phyloP scores from a whole-genome alignment of 2,329 filamentous ascomycete species.

The Alternaria alternata region DNA sequence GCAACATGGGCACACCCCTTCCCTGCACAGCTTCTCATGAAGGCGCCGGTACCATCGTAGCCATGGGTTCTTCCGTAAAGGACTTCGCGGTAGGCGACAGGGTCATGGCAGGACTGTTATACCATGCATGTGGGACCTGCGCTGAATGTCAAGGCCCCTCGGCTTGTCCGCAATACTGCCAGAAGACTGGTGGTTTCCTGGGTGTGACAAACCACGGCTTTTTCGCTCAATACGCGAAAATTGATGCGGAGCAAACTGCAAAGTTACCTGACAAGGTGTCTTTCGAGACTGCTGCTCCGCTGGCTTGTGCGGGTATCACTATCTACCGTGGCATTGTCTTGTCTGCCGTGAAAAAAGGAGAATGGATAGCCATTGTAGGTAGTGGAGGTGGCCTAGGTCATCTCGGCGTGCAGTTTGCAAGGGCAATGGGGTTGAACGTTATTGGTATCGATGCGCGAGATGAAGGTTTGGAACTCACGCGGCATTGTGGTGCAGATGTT shows the following conservation, averaged over 20 bases:
- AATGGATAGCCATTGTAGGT: background rate
- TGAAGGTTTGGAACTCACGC: slow-evolving; percentile 64
- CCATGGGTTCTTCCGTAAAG: slow-evolving; percentile 53
- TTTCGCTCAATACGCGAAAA: background rate
- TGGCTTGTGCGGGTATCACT: slow-evolving; percentile 57
- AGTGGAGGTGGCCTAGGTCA: background rate
- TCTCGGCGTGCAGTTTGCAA: slow-evolving; percentile 63
- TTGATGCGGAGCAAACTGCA: slow-evolving; percentile 8
- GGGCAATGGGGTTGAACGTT: slow-evolving; percentile 78
- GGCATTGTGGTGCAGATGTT: slow-evolving; percentile 58
- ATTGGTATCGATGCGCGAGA: slow-evolving; percentile 83
- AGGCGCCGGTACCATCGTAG: slow-evolving; percentile 63
- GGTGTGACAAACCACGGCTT: background rate
- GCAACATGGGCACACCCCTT: slow-evolving; percentile 58
- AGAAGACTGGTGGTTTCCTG: background rate
- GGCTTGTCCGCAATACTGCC: background rate
- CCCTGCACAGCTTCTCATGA: slow-evolving; percentile 59
- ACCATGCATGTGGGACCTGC: background rate
- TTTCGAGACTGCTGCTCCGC: slow-evolving; percentile 34
- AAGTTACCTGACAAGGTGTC: slow-evolving; percentile 29
- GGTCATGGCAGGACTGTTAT: background rate
- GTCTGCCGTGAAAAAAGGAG: background rate
- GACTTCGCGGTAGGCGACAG: background rate
- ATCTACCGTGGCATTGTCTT: slow-evolving; percentile 74
- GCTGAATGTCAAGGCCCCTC: background rate